Base-by-base conservation (phyloP, 805 yeast genomes). In the Starmerella apicola region DNA sequence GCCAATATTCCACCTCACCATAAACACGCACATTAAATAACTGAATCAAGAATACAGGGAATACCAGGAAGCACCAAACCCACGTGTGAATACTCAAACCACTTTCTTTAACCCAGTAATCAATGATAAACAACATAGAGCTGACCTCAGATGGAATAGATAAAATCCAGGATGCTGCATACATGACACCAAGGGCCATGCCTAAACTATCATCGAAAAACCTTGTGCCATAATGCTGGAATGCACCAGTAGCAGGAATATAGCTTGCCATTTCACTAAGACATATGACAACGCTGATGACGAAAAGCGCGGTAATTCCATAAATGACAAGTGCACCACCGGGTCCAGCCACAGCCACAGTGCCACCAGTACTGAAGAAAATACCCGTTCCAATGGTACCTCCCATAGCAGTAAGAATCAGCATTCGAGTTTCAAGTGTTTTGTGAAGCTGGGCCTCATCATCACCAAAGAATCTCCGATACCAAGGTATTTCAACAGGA, bases 331-430 rank as follows among this genome's bases (percentile, higher is more conserved):
- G 37, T 10, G 55, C 51, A 3, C 57, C 59, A 12, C 54, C 51
- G 4, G 60, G 60, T 0, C 60, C 60, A 12, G 53, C 54, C 19
- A 42, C 42, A 18, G 48, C 41, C 28, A 54, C 47, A 2, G 44
- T 43, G 4, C 36, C 48, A 4, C 52, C 54, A 3, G 44, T 45
- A 15, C 51, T 33, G 37, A 81, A 76, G 48, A 80, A 76, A 37
- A 79, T 63, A 57, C 85, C 88, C 5, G 85, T 76, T 54, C 88
- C 91, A 46, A 80, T 77, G 38, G 78, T 67, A 38, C 84, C 82
- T 51, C 84, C 84, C 45, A 78, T 66, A 39, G 85, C 82, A 51
- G 79, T 76, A 76, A 78, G 72, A 46, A 74, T 74, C 50, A 78
- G 61, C 55, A 78, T 83, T 55, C 84, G 65, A 23, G 70, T 65